These are phyloP conservation scores for Fusarium chuoi DNA, from an alignment of 2,329 filamentous ascomycete genomes.

Conservation along the genomic window DNA sequence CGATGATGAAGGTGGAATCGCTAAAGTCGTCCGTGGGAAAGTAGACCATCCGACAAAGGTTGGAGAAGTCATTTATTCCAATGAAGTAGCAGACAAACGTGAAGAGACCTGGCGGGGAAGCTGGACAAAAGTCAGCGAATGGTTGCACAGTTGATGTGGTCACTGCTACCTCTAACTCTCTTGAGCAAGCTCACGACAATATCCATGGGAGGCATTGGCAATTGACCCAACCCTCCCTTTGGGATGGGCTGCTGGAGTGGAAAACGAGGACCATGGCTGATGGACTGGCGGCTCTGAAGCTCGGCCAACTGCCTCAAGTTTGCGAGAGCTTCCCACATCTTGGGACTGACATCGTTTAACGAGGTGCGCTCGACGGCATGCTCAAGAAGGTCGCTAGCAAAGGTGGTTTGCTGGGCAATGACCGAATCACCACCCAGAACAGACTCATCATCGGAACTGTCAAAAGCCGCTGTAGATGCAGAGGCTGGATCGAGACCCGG, in stretches of 20 bases:
- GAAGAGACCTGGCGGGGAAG: constrained; percentile 58
- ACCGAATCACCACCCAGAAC: constrained; percentile 61
- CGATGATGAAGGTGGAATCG: constrained; percentile 61
- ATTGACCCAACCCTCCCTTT: constrained; percentile 58
- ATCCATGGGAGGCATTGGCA: constrained; percentile 65
- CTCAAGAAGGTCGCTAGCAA: constrained; percentile 65
- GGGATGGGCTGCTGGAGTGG: constrained; percentile 58
- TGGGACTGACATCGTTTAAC: constrained; percentile 57
- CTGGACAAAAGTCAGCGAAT: constrained; percentile 4
- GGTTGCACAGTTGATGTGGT: not conserved
- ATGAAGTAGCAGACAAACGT: constrained; percentile 61
- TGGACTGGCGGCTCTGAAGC: constrained; percentile 57
- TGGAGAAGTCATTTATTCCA: constrained; percentile 60
- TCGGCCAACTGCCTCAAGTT: constrained; percentile 64
- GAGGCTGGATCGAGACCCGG: constrained; percentile 35
- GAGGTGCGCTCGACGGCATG: constrained; percentile 61
- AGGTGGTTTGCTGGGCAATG: constrained; percentile 62
- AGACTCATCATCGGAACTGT: constrained; percentile 54
- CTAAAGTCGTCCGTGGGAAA: constrained; percentile 63
- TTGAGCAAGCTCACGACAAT: constrained; percentile 61
- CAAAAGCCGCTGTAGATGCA: constrained; percentile 49
- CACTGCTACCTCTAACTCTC: constrained; percentile 55
- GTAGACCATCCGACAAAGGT: constrained; percentile 61
- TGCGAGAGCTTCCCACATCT: constrained; percentile 63
- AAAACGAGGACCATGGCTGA: constrained; percentile 57